These are phyloP conservation scores for Tetrapisispora taiwanensis DNA, from an alignment of 805 yeast genomes.

Conservation along the genomic window DNA sequence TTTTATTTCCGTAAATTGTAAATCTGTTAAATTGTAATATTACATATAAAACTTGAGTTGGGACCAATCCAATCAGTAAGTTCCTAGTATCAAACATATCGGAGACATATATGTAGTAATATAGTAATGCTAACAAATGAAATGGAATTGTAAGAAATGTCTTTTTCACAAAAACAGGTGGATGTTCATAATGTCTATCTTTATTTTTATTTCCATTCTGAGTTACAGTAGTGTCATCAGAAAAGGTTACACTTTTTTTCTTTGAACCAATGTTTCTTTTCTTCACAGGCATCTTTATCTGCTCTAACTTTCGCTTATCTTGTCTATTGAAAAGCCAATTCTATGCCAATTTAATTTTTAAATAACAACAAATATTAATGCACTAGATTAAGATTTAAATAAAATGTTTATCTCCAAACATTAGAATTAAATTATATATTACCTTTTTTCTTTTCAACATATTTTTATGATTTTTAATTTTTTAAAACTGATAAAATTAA, in stretches of 20 bases:
- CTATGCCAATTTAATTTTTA: no score
- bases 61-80: slow-evolving; percentile 22
- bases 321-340: no score
- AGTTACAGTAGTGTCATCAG: slow-evolving; percentile 26
- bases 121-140: slow-evolving; percentile 26
- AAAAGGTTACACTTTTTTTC: slow-evolving; percentile 26
- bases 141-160: slow-evolving; percentile 24
- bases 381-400: no score
- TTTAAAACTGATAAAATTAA: no score
- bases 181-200: slow-evolving; percentile 19
- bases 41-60: slow-evolving; percentile 30
- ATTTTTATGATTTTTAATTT: no score
- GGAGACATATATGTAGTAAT: slow-evolving; percentile 25
- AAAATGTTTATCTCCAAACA: no score
- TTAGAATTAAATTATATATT: no score
- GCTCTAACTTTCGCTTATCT: not conserved
- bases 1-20: slow-evolving; percentile 27
- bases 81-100: slow-evolving; percentile 21
- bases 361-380: no score
- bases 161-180: slow-evolving; percentile 27
- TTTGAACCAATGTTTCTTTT: slow-evolving; percentile 14
- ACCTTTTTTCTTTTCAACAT: no score
- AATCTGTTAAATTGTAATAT: slow-evolving; percentile 27
- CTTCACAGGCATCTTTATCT: slow-evolving; percentile 14
- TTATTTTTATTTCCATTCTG: slow-evolving; percentile 16